Base-by-base conservation (phyloP, 1,139 yeast genomes). In the Kazachstania sp. region DNA sequence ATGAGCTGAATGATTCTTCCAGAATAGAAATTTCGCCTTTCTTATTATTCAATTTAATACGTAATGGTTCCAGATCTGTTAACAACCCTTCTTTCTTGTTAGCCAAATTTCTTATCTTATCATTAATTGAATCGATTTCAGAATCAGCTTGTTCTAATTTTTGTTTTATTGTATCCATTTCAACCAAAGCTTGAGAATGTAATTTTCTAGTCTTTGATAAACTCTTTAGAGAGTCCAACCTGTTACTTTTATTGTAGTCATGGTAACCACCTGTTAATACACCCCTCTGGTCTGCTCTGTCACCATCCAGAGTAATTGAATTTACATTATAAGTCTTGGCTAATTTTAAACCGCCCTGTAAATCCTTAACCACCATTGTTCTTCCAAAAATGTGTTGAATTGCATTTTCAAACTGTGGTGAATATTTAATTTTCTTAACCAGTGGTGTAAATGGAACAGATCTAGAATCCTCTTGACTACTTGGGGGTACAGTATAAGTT, bases 281-380 rank as follows among this genome's bases (percentile, higher is more conserved):
- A 64, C 98, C 98, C 54, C 73, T 79, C 44, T 77, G 78, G 56
- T 87, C 95, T 41, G 87, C 87, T 54, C 86, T 73, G 63, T 92
- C 97, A 54, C 98, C 98, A 65, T 86, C 95, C 32, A 92, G 70
- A 0, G 98, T 92, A 30, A 92, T 84, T 1, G 95, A 87, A 55
- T 78, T 82, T 35, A 90, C 68, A 38, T 78, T 78, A 59, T 72
- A 78, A 7, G 70, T 67, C 47, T 77, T 77, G 0, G 95, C 82
- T 31, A 86, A 69, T 54, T 81, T 83, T 3, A 82, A 72, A 1
- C 95, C 96, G 36, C 74, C 71, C 46, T 75, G 81, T 45, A 90
- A 68, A 50, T 83, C 81, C 51, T 78, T 75, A 46, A 92, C 83
- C 1, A 92, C 92, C 43, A 90, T 77, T 1, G 94, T 80, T 55